A percentile compares a stretch with the other conserved stretches of the same genome.
phyloP scores from a whole-genome alignment of 192 early-diverging fungal genomes.

The Globomyces pollinis-pini region DNA sequence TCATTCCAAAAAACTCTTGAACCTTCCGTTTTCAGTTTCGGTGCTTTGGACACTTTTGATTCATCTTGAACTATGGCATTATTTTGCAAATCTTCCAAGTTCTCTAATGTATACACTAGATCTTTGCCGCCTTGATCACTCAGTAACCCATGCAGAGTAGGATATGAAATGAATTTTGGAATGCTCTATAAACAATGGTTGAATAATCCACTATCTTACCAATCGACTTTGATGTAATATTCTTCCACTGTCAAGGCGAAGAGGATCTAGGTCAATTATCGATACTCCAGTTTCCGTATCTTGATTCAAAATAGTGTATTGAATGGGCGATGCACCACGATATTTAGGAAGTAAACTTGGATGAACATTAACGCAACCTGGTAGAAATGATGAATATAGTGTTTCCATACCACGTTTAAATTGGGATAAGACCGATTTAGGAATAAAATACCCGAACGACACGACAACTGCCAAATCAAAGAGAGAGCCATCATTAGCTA shows the following conservation, averaged over 20 bases:
- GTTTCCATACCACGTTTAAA: conserved; percentile 65
- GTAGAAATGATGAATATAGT: too few species aligned
- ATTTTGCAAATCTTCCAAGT: conserved; percentile 49
- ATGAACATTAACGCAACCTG: too few species aligned
- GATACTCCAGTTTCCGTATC: conserved; percentile 72
- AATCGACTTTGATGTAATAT: conserved; percentile 64
- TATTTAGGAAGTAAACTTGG: conserved; percentile 88
- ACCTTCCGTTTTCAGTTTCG: conserved; percentile 55
- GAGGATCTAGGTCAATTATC: conserved; percentile 74
- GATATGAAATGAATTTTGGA: conserved; percentile 8
- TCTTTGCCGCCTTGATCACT: conserved; percentile 50
- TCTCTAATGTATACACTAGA: conserved; percentile 50
- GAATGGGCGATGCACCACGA: conserved; percentile 87
- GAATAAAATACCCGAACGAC: conserved; percentile 87
- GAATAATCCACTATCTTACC: conserved; percentile 52
- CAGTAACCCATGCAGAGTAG: conserved; percentile 29
- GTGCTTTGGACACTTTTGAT: conserved; percentile 54
- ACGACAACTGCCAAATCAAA: conserved; percentile 89
- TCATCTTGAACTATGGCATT: conserved; percentile 59
- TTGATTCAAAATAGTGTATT: conserved; percentile 71
- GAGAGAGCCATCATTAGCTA: not conserved
- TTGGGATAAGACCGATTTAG: conserved; percentile 55
- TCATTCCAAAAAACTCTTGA: conserved; percentile 50
- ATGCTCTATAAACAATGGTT: conserved; percentile 51
- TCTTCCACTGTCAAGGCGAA: conserved; percentile 75